Conservation (phyloP, 148 eudicot species). For the Heliamphora exappendiculata region DNA sequence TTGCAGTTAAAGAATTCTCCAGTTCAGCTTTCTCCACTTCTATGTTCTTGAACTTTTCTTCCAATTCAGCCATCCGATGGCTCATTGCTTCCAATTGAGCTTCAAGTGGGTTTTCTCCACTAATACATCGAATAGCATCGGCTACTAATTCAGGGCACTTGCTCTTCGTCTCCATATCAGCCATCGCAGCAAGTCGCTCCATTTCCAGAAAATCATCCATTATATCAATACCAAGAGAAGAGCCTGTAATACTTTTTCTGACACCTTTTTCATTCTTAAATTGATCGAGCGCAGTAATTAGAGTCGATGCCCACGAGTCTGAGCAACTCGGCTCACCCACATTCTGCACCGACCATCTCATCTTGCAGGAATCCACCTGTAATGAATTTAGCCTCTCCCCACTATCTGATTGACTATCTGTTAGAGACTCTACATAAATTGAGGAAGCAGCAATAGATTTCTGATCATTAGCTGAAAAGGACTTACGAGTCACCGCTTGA, state of each 20-base stretch:
- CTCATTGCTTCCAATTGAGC: constrained; percentile 31
- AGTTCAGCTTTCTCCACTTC: constrained; percentile 44
- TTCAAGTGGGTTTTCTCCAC: constrained; percentile 19
- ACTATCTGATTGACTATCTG: constrained; percentile 58
- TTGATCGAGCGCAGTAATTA: constrained; percentile 67
- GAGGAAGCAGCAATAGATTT: constrained; percentile 38
- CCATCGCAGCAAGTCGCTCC: constrained; percentile 73
- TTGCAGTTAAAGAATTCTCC: constrained; percentile 27
- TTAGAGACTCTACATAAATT: constrained; percentile 43
- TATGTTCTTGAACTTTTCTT: constrained; percentile 31
- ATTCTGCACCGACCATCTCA: constrained; percentile 13
- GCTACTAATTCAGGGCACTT: constrained; percentile 15
- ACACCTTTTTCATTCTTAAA: constrained; percentile 36
- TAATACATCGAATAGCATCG: not conserved
- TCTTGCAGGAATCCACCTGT: constrained; percentile 25
- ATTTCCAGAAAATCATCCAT: constrained; percentile 97
- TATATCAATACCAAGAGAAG: constrained; percentile 49
- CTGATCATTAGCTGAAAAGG: constrained; percentile 20
- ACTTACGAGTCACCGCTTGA: constrained; percentile 41
- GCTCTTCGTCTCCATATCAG: constrained; percentile 28
- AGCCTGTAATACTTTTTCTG: constrained; percentile 21
- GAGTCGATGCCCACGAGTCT: constrained; percentile 60
- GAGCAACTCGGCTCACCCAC: constrained; percentile 20
- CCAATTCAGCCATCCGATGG: constrained; percentile 23
- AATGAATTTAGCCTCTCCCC: constrained; percentile 24